Evolutionary conservation across 2,329 filamentous ascomycete species (phyloP), one percentile per base, ranked within the genome.

Genomic region (Sarocladium kiliense): DNA sequence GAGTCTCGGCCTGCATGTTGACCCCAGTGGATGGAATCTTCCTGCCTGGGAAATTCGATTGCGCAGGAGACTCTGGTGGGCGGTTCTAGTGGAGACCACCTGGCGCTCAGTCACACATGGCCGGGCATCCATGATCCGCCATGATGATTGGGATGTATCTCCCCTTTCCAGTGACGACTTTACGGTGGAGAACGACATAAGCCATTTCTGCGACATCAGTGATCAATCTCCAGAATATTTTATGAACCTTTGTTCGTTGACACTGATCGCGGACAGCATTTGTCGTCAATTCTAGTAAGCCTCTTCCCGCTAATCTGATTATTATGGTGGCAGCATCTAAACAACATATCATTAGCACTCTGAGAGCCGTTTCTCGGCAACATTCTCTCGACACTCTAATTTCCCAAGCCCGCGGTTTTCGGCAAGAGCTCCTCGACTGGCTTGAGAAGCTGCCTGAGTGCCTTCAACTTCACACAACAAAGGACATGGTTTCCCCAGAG

Each of bases 41-140:
- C 59, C 60, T 2, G 9, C 45, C 6, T 56, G 55, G 45, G 60
- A 61, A 21, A 53, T 57, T 18, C 54, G 58, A 14, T 41, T 61
- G 25, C 55, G 60, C 2, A 56, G 60, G 37, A 27, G 60, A 37
- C 39, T 61, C 12, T 61, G 60, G 60, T 61, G 60, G 59, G 36
- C 58, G 7, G 59, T 60, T 4, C 55, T 59, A 2, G 55, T 56
- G 21, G 60, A 61, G 36, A 54, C 60, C 23, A 59, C 54, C 37
- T 61, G 60, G 60, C 60, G 60, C 6, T 51, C 60, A 3, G 50
- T 61, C 30, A 61, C 59, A 14, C 60, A 61, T 25, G 60, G 60
- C 3, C 45, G 59, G 25, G 45, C 59, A 4, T 56, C 56, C 1
- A 59, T 59, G 56, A n/a, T 60, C 18, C 47, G 54, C 21, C 55